A percentile compares a stretch with the other conserved stretches of the same genome.
phyloP scores from a whole-genome alignment of 75 land plant species.

The Cunninghamia lanceolata region DNA sequence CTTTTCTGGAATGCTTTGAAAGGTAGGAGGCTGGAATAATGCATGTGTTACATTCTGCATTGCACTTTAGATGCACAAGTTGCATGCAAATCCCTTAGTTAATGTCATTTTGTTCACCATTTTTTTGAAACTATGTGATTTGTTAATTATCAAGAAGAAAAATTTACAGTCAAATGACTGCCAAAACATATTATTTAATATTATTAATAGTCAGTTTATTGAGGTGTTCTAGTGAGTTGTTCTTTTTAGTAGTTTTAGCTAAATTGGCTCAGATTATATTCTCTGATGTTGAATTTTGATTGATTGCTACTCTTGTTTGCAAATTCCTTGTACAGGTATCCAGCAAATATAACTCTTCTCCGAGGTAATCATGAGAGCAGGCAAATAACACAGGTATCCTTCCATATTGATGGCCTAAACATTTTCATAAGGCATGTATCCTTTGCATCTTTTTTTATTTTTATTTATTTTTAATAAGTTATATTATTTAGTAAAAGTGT shows the following conservation, averaged over 20 bases:
- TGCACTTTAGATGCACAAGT: background rate
- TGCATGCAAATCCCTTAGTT: too few relatives aligned
- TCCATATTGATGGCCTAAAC: constrained; percentile 2
- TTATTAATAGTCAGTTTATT: background rate
- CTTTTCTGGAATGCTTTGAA: background rate
- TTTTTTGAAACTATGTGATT: background rate
- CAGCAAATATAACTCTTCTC: constrained; percentile 94
- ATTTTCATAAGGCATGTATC: background rate
- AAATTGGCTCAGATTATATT: background rate
- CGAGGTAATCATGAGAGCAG: constrained; percentile 99
- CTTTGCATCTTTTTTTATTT: too few relatives aligned
- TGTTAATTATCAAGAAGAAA: background rate
- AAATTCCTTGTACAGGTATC: constrained; percentile 53
- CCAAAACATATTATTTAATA: background rate
- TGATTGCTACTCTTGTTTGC: background rate
- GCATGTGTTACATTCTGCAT: background rate
- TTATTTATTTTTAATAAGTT: too few relatives aligned
- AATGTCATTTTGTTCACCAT: background rate
- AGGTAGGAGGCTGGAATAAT: background rate
- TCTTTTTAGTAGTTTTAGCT: background rate
- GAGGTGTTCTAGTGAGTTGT: background rate
- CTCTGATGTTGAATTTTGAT: constrained; percentile 3
- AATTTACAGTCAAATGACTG: background rate
- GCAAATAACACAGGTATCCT: constrained; percentile 87
- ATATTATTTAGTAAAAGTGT: background rate